Base-by-base conservation (phyloP, 2,329 filamentous ascomycete species). In the Sphaerulina musiva region DNA sequence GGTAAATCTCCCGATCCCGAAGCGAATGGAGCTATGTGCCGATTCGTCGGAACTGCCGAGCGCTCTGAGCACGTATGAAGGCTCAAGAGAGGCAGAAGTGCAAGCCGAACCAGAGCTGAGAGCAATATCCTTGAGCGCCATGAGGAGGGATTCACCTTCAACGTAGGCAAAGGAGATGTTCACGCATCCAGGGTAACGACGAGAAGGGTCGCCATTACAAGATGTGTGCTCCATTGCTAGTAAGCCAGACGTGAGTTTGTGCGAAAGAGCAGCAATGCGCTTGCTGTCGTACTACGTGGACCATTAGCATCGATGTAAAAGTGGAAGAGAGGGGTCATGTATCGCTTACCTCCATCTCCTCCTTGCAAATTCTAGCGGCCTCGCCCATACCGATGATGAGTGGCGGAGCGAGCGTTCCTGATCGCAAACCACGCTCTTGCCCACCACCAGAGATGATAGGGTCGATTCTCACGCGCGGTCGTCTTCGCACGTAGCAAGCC, bases 151-250 rank as follows among this genome's bases (percentile, higher is more conserved):
- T 74, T 98, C 93, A 62, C 93, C 93, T 74, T 98, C 93, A 4
- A 98, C 90, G 67, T 98, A 98, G 34, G 93, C 92, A 68, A 98
- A 98, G 0, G 93, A 98, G 9, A 98, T 87, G 71, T 98, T 98
- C 58, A 98, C 92, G 65, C 93, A 98, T 59, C 93, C 93, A 1
- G 93, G 90, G 70, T 98, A 98, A 72, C 95, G 95, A 49, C 82
- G 80, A 4, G 86, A 73, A 1, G 84, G 79, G 64, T 93, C 89
- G 48, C 93, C 93, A 67, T 98, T 98, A 64, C 95, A 84, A 7
- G 80, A 82, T 2, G 93, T 95, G 73, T 98, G 93, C 70, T 97
- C 93, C 76, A 98, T 81, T 5, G 88, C 73, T 17, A 98, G 78
- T 2, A 98, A 84, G 2, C 90, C 91, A 14, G 87, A 83, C 40